Conservation (phyloP, 139 green algal genomes). For the Picochlorum sp. region DNA sequence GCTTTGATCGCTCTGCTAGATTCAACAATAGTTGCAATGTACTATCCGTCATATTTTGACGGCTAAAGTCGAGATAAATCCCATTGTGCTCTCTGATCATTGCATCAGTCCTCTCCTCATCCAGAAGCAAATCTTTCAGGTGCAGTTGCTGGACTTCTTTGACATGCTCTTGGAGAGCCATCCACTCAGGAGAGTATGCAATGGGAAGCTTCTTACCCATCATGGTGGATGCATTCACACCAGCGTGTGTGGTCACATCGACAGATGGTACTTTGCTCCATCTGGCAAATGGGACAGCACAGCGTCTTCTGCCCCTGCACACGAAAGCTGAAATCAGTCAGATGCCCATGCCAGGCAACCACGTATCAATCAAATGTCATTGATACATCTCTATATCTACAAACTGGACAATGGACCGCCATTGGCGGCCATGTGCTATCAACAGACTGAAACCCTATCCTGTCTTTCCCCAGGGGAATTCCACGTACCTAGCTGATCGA, state of each 20-base stretch:
- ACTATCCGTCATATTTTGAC: constrained; percentile 72
- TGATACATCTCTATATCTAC: too few relatives aligned
- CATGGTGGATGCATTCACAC: background rate
- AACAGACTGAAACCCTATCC: too few relatives aligned
- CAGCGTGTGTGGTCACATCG: constrained; percentile 2
- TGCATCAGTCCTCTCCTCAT: constrained; percentile 61
- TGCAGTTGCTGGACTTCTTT: constrained; percentile 79
- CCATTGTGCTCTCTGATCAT: constrained; percentile 83
- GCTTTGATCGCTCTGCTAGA: constrained; percentile 57
- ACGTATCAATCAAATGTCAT: too few relatives aligned
- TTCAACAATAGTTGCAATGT: constrained; percentile 60
- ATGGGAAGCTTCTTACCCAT: constrained; percentile 34
- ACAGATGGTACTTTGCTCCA: constrained; percentile 5
- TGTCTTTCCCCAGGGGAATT: too few relatives aligned
- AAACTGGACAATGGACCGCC: too few relatives aligned
- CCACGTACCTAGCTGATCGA: too few relatives aligned
- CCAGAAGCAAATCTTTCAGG: constrained; percentile 75
- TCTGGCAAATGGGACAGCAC: too few relatives aligned
- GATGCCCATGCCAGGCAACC: too few relatives aligned
- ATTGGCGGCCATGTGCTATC: too few relatives aligned
- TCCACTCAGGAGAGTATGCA: constrained; percentile 59
- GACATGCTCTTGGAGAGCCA: constrained; percentile 68
- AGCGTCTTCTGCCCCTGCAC: too few relatives aligned
- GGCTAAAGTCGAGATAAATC: constrained; percentile 80
- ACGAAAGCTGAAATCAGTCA: too few relatives aligned